A percentile compares a stretch with the other conserved stretches of the same genome.
Evolutionary conservation across 2,329 filamentous ascomycete genomes (phyloP).

Genomic region (Cladophialophora exuberans): DNA sequence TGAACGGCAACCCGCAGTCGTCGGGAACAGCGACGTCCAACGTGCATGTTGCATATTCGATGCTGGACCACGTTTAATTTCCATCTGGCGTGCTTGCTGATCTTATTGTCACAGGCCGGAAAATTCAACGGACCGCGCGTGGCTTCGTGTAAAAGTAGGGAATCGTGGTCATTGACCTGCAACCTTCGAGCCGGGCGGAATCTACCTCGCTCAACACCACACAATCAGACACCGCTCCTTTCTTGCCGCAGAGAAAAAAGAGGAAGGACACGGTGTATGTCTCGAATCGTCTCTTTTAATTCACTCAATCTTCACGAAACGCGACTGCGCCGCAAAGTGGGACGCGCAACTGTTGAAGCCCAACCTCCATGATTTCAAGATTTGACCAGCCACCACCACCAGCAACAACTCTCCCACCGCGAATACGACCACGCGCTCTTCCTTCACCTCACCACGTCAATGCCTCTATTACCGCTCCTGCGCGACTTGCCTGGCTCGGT

Average conservation of each 20-base stretch:
- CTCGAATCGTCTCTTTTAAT: background rate
- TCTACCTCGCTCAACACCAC: slow-evolving; percentile 13
- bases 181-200: no score
- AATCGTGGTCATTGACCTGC: no score
- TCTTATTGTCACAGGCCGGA: background rate
- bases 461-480: slow-evolving; percentile 24
- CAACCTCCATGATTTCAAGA: slow-evolving; percentile 30
- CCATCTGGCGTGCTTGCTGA: background rate
- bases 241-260: background rate
- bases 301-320: slow-evolving; percentile 5
- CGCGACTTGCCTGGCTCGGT: slow-evolving; percentile 11
- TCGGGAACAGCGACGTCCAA: background rate
- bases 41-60: no score
- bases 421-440: slow-evolving; percentile 21
- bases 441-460: slow-evolving; percentile 20
- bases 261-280: slow-evolving; percentile 2
- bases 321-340: slow-evolving; percentile 19
- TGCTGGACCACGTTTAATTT: background rate
- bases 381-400: slow-evolving; percentile 27
- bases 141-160: background rate
- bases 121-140: slow-evolving; percentile 7
- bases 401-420: slow-evolving; percentile 13
- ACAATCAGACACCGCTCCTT: slow-evolving; percentile 1
- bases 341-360: slow-evolving; percentile 22
- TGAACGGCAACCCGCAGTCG: background rate